These are phyloP conservation scores for Pseudogymnoascus sp. DNA, from an alignment of 2,329 filamentous ascomycete genomes.

Conservation along the genomic window DNA sequence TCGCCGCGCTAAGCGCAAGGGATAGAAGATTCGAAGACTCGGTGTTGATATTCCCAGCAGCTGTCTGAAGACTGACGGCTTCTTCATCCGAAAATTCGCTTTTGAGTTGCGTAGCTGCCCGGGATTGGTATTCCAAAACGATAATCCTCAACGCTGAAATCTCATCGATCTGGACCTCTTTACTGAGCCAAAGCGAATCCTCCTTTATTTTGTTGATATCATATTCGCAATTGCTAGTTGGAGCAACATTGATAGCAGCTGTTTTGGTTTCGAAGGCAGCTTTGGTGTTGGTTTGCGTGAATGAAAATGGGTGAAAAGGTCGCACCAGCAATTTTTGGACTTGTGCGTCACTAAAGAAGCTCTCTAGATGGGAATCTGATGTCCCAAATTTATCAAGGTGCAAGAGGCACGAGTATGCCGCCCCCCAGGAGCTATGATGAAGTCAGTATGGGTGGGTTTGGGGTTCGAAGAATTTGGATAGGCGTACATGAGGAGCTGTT, in stretches of 20 bases:
- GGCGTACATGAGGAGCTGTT: conserved; percentile 70
- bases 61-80: conserved; percentile 64
- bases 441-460: conserved; percentile 13
- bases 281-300: conserved; percentile 54
- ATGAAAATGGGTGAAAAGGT: conserved; percentile 59
- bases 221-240: conserved; percentile 56
- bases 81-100: conserved; percentile 70
- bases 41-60: conserved; percentile 55
- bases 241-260: conserved; percentile 74
- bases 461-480: conserved; percentile 11
- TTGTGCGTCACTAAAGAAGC: conserved; percentile 63
- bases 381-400: conserved; percentile 53
- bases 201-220: conserved; percentile 73
- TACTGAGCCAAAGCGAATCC: conserved; percentile 79
- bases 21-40: conserved; percentile 49
- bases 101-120: conserved; percentile 63
- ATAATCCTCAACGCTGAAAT: conserved; percentile 72
- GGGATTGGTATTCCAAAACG: conserved; percentile 74
- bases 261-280: conserved; percentile 74
- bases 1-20: conserved; percentile 26
- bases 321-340: conserved; percentile 60
- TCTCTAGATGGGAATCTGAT: conserved; percentile 43
- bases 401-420: conserved; percentile 45
- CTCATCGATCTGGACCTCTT: conserved; percentile 69
- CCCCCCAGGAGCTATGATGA: conserved; percentile 49